These are phyloP conservation scores for Cyclaneusma minus DNA, from an alignment of 2,329 filamentous ascomycete genomes.

Conservation along the genomic window DNA sequence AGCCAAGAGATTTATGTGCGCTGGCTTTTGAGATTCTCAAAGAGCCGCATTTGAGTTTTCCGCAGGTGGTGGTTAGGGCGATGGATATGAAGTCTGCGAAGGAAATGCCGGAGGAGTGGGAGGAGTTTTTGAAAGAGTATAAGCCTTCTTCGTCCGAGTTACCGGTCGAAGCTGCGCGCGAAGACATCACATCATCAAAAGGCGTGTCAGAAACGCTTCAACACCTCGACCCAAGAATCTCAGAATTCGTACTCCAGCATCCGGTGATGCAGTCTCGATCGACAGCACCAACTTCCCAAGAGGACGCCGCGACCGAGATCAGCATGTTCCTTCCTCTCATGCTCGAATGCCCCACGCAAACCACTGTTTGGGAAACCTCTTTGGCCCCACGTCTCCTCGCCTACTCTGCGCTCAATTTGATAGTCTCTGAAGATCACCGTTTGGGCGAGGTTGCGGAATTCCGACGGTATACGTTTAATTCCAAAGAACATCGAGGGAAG, in stretches of 20 bases:
- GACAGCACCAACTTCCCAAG: conserved; percentile 9
- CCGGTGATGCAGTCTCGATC: conserved; percentile 11
- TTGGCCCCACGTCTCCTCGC: conserved; percentile 32
- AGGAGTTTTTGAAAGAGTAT: conserved; percentile 19
- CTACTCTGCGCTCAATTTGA: conserved; percentile 33
- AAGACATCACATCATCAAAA: no score
- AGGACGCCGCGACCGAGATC: conserved; percentile 9
- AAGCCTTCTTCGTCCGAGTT: no score
- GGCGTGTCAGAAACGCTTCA: no score
- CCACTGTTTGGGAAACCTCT: conserved; percentile 41
- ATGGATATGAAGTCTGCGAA: conserved; percentile 8
- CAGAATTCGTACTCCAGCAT: conserved; percentile 32
- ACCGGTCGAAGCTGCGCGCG: no score
- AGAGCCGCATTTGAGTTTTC: conserved; percentile 12
- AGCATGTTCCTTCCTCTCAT: conserved; percentile 51
- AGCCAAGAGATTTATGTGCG: conserved; percentile 25
- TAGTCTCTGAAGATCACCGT: conserved; percentile 12
- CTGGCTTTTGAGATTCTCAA: conserved; percentile 18
- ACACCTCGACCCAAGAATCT: conserved; percentile 30
- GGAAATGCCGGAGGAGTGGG: conserved; percentile 7
- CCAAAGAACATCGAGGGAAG: conserved; percentile 12
- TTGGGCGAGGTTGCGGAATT: conserved; percentile 14
- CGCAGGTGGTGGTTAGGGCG: conserved; percentile 11
- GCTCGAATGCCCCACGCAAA: conserved; percentile 36
- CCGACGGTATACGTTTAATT: conserved; percentile 12